Evolutionary conservation across 352 stramenopile genomes (phyloP), one percentile per base, ranked within the genome.

Genomic region (Phytopythium montanum): DNA sequence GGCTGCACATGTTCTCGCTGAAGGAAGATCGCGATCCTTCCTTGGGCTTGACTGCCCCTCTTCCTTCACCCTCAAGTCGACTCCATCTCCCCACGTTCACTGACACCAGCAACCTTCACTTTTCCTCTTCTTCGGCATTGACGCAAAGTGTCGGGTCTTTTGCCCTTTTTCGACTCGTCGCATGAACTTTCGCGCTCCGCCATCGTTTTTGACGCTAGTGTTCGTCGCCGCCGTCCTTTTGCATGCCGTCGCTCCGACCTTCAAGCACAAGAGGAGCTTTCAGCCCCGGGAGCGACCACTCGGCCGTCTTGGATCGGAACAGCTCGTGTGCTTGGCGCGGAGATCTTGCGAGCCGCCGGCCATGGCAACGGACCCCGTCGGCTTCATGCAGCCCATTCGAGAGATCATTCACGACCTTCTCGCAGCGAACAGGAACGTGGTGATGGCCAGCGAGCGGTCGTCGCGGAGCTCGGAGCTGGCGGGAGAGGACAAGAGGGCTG

Each of bases 101-200:
- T 48, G 41, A 21, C 41, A 48, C 41, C 41, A 19, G 31, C 21
- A 10, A 31, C 21, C 21, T 50, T 33, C 44, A 50, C 44, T 50
- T 50, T 50, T 50, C 13, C 10, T 10, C 21, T 21, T 48, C 16
- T 28, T 28, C 21, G 44, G 31, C 28, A 18, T 50, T 50, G 6
- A 41, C 23, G 44, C n/a, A 31, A 29, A 28, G 8, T 48, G 44
- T 14, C 44, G 21, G 21, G n/a, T n/a, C n/a, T n/a, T n/a, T n/a
- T n/a, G n/a, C n/a, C n/a, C n/a, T 50, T 23, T 29, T 50, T 50
- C 44, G 44, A 50, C 44, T 50, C 44, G 44, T 50, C 44, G 10
- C 44, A 50, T 50, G 44, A 31, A 31, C n/a, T 31, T 31, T 29
- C 9, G 3, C 13, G 1, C 23, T n/a, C 39, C 2, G 18, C 39